phyloP scores from a whole-genome alignment of 2,329 filamentous ascomycete genomes.

The Zasmidium cellare region DNA sequence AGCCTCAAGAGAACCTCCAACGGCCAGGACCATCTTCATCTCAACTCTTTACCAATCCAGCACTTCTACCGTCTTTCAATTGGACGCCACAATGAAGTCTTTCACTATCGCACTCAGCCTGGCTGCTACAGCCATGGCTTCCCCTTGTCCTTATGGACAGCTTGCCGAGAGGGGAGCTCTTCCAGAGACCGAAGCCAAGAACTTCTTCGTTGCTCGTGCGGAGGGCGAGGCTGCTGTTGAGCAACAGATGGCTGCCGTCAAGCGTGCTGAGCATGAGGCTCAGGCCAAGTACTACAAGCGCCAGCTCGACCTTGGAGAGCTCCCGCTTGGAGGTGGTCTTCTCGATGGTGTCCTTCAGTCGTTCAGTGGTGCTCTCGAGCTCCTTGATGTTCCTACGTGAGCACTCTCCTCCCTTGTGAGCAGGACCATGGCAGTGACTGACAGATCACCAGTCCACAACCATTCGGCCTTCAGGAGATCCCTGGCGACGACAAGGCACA shows the following conservation, averaged over 20 bases:
- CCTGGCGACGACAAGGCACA: conserved; percentile 27
- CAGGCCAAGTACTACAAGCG: conserved; percentile 22
- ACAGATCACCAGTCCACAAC: conserved; percentile 19
- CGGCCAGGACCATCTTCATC: not conserved
- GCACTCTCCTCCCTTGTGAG: no score
- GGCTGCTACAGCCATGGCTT: conserved; percentile 8
- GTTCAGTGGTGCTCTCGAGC: conserved; percentile 24
- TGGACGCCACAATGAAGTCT: conserved; percentile 1
- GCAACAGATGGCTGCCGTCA: conserved; percentile 8
- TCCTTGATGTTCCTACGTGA: conserved; percentile 25
- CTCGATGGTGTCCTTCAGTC: conserved; percentile 28
- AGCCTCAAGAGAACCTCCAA: not conserved
- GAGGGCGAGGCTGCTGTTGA: conserved; percentile 18
- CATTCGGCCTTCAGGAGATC: conserved; percentile 18
- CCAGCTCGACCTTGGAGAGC: conserved; percentile 10
- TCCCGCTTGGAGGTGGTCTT: conserved; percentile 21
- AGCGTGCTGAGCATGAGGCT: conserved; percentile 17
- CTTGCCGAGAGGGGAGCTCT: conserved; percentile 22
- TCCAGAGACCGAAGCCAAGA: conserved; percentile 15
- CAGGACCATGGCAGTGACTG: no score
- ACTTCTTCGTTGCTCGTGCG: conserved; percentile 21
- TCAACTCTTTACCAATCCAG: not conserved
- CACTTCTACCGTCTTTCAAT: not conserved
- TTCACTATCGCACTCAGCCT: conserved; percentile 2
- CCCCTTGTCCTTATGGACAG: conserved; percentile 23